Evolutionary conservation across 805 yeast genomes (phyloP).

Genomic region (Saturnispora saitoi): DNA sequence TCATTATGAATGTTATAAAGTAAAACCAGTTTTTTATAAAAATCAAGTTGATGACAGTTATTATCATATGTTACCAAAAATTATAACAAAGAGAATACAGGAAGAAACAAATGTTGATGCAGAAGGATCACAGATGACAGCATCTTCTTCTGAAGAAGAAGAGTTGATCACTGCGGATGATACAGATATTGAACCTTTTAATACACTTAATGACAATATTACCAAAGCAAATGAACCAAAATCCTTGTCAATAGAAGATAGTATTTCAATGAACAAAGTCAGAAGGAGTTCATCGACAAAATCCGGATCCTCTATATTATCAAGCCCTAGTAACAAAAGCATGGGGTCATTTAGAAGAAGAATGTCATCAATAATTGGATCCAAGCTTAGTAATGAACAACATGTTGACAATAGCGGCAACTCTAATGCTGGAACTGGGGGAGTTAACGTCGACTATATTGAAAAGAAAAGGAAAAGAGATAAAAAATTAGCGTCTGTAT

Average conservation of each 20-base stretch:
- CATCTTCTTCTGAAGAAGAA: not conserved
- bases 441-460: not conserved
- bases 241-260: not conserved
- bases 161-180: not conserved
- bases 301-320: not conserved
- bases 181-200: not conserved
- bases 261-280: not conserved
- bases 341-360: not conserved
- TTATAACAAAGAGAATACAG: not conserved
- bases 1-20: conserved; percentile 82
- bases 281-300: not conserved
- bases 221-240: not conserved
- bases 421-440: not conserved
- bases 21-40: conserved; percentile 56
- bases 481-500: conserved; percentile 47
- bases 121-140: not conserved
- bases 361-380: not conserved
- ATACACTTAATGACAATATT: not conserved
- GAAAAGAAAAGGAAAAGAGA: conserved; percentile 10
- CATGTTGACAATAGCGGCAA: not conserved
- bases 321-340: not conserved
- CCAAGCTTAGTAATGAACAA: not conserved
- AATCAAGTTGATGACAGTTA: conserved; percentile 22
- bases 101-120: not conserved
- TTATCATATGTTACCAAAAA: conserved; percentile 16